Evolutionary conservation across 352 stramenopile species (phyloP).

Genomic region (Phytophthora constricta): DNA sequence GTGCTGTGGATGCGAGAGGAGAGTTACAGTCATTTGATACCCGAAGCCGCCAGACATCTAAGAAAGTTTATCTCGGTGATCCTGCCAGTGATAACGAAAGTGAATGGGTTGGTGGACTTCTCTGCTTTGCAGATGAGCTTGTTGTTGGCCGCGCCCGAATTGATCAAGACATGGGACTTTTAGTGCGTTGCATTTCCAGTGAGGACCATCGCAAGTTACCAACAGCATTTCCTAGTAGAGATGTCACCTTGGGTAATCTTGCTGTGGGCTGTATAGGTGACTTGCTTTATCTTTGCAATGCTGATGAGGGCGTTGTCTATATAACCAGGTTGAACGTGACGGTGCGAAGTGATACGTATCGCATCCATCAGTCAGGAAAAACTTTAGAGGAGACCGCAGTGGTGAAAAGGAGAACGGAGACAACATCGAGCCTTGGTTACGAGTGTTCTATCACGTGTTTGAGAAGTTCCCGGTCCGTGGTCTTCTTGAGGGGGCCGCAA

Average conservation of each 20-base stretch:
- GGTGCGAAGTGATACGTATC: slow-evolving; percentile 60
- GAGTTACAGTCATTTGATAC: slow-evolving; percentile 32
- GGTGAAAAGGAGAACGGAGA: neutral
- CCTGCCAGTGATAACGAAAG: neutral
- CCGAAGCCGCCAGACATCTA: slow-evolving; percentile 29
- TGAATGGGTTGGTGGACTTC: slow-evolving; percentile 22
- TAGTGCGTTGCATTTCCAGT: slow-evolving; percentile 24
- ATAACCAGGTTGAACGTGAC: slow-evolving; percentile 38
- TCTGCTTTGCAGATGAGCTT: slow-evolving; percentile 33
- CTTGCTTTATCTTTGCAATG: slow-evolving; percentile 41
- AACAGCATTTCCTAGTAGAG: neutral
- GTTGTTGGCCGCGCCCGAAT: slow-evolving; percentile 16
- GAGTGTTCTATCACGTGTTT: slow-evolving; percentile 60
- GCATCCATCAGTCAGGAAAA: slow-evolving; percentile 52
- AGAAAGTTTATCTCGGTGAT: slow-evolving; percentile 9
- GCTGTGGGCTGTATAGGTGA: slow-evolving; percentile 22
- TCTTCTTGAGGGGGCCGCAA: slow-evolving; percentile 28
- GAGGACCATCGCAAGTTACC: slow-evolving; percentile 48
- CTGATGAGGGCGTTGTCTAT: slow-evolving; percentile 1
- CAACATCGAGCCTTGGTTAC: slow-evolving; percentile 26
- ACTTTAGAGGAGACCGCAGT: too few relatives aligned
- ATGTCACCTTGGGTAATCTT: slow-evolving; percentile 11
- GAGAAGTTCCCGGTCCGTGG: slow-evolving; percentile 64
- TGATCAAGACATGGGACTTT: neutral
- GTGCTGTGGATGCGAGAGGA: slow-evolving; percentile 20